Conservation (phyloP, 2,329 filamentous ascomycete genomes). For the Diaporthe citri region DNA sequence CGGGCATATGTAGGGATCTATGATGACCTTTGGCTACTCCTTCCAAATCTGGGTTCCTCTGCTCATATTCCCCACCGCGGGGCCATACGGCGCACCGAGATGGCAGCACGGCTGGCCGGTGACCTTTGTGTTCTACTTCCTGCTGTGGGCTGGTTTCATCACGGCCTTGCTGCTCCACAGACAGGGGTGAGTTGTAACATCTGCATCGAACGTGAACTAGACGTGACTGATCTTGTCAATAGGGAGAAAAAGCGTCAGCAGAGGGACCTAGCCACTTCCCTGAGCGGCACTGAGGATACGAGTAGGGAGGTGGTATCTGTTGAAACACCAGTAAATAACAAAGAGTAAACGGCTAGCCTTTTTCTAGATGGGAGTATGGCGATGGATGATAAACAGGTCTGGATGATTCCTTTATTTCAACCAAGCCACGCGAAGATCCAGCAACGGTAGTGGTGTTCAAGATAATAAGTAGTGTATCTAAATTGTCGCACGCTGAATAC, state of each 20-base stretch:
- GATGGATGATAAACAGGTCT: no score
- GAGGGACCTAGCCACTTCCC: neutral
- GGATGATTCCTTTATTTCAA: no score
- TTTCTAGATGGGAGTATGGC: neutral
- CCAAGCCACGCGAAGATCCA: no score
- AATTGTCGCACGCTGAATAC: neutral
- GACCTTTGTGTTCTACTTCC: conserved; percentile 58
- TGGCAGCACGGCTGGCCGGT: conserved; percentile 64
- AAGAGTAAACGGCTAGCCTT: neutral
- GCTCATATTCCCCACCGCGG: conserved; percentile 57
- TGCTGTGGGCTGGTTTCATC: conserved; percentile 58
- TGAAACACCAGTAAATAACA: conserved; percentile 23
- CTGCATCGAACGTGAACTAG: accelerated
- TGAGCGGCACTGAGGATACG: conserved; percentile 1
- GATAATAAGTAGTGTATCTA: neutral
- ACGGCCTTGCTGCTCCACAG: conserved; percentile 52
- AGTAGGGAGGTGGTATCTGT: conserved; percentile 28
- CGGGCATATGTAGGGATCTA: conserved; percentile 50
- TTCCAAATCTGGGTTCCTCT: conserved; percentile 60
- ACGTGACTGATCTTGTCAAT: neutral
- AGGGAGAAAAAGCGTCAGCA: conserved; percentile 24
- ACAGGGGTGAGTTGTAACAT: conserved; percentile 42
- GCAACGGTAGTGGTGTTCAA: neutral
- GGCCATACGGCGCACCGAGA: conserved; percentile 55
- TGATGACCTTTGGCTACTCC: conserved; percentile 61